Evolutionary conservation across 2,329 filamentous ascomycete species (phyloP), one percentile per base, ranked within the genome.

Genomic region (Stemphylium lycopersici): DNA sequence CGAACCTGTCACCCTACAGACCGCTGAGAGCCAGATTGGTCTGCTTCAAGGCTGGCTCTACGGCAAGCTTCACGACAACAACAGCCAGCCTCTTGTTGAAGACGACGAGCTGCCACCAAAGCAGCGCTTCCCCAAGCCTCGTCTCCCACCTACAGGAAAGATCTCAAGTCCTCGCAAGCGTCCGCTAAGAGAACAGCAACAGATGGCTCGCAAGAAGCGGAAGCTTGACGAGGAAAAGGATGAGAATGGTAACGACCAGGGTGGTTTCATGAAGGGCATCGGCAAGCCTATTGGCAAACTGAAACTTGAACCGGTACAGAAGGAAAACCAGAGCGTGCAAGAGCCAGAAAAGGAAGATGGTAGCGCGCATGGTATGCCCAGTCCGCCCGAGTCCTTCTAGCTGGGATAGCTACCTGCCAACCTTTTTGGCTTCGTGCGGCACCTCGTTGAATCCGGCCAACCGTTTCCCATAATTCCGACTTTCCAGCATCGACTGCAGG

Each of bases 21-120:
- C 86, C 63, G 83, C 97, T 47, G 81, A 88, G 46, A 83, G 84
- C 39, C 88, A 98, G 70, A 91, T 98, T 63, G 93, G 92, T 3
- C 83, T 99, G 50, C 87, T 96, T 53, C 90, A 90, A 75, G 89
- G 91, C 68, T 99, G 96, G 83, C 96, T 98, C 80, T 86, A 91
- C 55, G 87, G 87, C 66, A 96, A 96, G 76, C 80, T 99, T 53
- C 90, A 91, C 67, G 89, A 90, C 51, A 95, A 93, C 73, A 85
- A 85, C 72, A 88, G 93, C 68, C 85, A 92, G 72, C 87, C 91
- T 38, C 83, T 99, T 62, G 81, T 96, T 47, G 95, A 99, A 79
- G 95, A 99, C 77, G 91, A 98, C 70, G 93, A 99, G 65, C 80
- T 99, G 20, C 95, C 96, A 13, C 85, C 88, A 50, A 99, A 99